Percentiles rank a stretch among this genome's conserved stretches.
phyloP scores from a whole-genome alignment of 805 yeast genomes.

The Priceomyces fermenticarens region DNA sequence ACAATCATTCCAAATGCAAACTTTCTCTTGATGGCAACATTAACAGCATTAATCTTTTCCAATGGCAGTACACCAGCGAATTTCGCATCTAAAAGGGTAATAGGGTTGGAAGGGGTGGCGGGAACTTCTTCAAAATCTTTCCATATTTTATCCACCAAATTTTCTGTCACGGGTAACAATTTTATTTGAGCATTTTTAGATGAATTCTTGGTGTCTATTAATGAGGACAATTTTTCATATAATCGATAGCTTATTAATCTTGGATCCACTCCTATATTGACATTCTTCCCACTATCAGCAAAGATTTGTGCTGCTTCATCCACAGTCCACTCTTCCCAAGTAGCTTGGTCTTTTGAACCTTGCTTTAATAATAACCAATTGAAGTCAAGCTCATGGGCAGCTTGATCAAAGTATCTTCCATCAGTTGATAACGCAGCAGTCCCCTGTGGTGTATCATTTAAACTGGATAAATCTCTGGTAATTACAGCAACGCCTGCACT shows the following conservation, averaged over 20 bases:
- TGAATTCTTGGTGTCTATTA: conserved; percentile 25
- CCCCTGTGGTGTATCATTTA: conserved; percentile 54
- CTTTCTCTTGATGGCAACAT: conserved; percentile 18
- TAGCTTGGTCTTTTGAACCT: conserved; percentile 46
- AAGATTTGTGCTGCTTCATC: conserved; percentile 48
- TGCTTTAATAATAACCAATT: conserved; percentile 58
- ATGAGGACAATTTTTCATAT: conserved; percentile 26
- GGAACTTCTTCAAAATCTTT: conserved; percentile 63
- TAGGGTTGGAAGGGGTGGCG: conserved; percentile 41
- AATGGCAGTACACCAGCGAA: conserved; percentile 64
- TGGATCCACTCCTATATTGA: conserved; percentile 49
- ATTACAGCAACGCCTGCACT: conserved; percentile 60
- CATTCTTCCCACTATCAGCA: conserved; percentile 41
- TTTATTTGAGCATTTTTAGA: conserved; percentile 33
- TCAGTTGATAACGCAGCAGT: conserved; percentile 56
- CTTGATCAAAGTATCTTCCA: conserved; percentile 60
- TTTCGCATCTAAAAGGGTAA: conserved; percentile 49
- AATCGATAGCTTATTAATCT: conserved; percentile 39
- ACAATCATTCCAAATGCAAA: conserved; percentile 37
- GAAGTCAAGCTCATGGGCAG: conserved; percentile 54
- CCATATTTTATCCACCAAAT: conserved; percentile 80
- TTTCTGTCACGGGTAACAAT: conserved; percentile 47
- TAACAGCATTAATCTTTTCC: conserved; percentile 53
- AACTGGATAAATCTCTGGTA: conserved; percentile 50
- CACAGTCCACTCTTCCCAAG: conserved; percentile 62